A percentile compares a stretch with the other conserved stretches of the same genome.
phyloP scores from a whole-genome alignment of 2,329 filamentous ascomycete genomes.

The Ophiostoma piceae region DNA sequence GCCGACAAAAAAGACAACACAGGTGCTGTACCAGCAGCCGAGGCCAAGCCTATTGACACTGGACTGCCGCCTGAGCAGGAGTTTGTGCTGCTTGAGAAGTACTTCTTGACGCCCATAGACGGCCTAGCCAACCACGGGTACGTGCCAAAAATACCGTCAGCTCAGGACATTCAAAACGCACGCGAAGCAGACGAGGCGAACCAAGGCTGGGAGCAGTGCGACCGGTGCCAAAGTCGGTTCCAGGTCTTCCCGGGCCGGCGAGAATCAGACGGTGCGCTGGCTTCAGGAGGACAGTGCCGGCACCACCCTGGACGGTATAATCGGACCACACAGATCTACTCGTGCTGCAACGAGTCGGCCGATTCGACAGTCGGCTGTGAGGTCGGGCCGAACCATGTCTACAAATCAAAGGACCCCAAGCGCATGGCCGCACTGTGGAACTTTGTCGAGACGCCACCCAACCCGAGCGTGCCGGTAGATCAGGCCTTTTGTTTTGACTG shows the following conservation, averaged over 20 bases:
- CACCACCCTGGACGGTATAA: slow-evolving; percentile 72
- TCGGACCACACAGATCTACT: slow-evolving; percentile 57
- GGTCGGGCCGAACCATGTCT: slow-evolving; percentile 69
- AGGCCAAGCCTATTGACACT: slow-evolving; percentile 50
- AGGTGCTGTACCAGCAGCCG: background rate
- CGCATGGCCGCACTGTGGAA: slow-evolving; percentile 73
- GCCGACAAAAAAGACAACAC: background rate
- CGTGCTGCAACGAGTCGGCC: slow-evolving; percentile 71
- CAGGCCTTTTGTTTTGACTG: slow-evolving; percentile 85
- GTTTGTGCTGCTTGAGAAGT: slow-evolving; percentile 51
- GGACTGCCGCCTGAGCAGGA: slow-evolving; percentile 66
- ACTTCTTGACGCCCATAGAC: slow-evolving; percentile 59
- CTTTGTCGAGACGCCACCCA: slow-evolving; percentile 71
- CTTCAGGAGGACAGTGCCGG: slow-evolving; percentile 70
- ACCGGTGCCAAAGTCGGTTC: slow-evolving; percentile 79
- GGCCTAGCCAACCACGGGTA: slow-evolving; percentile 68
- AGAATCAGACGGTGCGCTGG: slow-evolving; percentile 67
- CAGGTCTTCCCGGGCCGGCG: slow-evolving; percentile 86
- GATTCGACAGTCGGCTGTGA: slow-evolving; percentile 73
- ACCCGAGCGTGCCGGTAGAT: slow-evolving; percentile 45
- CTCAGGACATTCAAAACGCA: slow-evolving; percentile 61
- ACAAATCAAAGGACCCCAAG: slow-evolving; percentile 72
- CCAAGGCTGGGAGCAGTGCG: slow-evolving; percentile 79
- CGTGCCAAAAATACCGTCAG: slow-evolving; percentile 61
- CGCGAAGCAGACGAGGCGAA: slow-evolving; percentile 59